phyloP scores from a whole-genome alignment of 2,329 filamentous ascomycete species.

The Geosmithia putterillii region DNA sequence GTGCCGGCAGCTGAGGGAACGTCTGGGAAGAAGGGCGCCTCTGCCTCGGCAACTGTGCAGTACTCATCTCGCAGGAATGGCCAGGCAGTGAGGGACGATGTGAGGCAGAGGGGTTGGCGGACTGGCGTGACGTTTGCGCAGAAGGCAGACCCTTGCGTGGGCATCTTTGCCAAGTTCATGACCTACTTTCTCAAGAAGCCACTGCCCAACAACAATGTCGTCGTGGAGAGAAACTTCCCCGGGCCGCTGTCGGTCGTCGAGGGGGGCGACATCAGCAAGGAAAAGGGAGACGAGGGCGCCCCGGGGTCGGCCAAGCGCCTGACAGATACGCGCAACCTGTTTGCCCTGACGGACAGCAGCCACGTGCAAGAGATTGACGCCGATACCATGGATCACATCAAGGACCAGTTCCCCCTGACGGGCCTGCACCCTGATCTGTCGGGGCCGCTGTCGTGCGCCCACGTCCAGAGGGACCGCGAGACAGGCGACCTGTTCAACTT shows the following conservation, averaged over 20 bases:
- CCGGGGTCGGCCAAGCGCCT: conserved; percentile 23
- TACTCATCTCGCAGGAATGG: conserved; percentile 63
- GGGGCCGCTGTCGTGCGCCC: conserved; percentile 56
- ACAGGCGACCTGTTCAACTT: conserved; percentile 74
- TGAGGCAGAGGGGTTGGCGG: conserved; percentile 46
- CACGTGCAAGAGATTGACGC: conserved; percentile 52
- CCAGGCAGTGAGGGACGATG: conserved; percentile 47
- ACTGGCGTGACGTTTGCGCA: conserved; percentile 55
- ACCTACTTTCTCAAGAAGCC: conserved; percentile 34
- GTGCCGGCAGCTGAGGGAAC: conserved; percentile 25
- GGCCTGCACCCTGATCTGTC: conserved; percentile 54
- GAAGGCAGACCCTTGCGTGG: conserved; percentile 60
- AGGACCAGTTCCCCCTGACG: conserved; percentile 41
- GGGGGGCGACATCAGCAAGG: conserved; percentile 2
- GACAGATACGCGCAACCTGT: conserved; percentile 31
- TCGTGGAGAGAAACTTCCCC: conserved; percentile 52
- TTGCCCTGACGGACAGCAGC: conserved; percentile 42
- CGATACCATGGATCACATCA: conserved; percentile 59
- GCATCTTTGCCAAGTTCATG: conserved; percentile 61
- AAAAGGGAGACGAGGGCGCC: too few species aligned
- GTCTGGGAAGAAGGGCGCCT: conserved; percentile 1
- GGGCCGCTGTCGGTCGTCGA: conserved; percentile 24
- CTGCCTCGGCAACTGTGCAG: conserved; percentile 14
- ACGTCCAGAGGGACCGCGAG: conserved; percentile 56
- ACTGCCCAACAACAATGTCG: conserved; percentile 48